Evolutionary conservation across 805 yeast species (phyloP).

Genomic region (Nakazawaea laoshanensis): DNA sequence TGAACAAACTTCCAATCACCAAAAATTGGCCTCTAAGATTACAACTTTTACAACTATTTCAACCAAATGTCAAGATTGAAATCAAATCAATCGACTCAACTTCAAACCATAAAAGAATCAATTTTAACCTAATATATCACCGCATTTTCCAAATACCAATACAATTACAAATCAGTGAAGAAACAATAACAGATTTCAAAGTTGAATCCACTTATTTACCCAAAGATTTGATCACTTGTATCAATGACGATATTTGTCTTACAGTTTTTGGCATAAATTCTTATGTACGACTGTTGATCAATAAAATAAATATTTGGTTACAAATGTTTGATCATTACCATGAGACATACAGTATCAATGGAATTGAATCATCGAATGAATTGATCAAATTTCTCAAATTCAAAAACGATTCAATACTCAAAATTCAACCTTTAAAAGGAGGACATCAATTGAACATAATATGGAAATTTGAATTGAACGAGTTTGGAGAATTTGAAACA

Average conservation of each 20-base stretch:
- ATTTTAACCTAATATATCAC: slow-evolving; percentile 12
- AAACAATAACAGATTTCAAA: slow-evolving; percentile 11
- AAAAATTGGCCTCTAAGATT: slow-evolving; percentile 18
- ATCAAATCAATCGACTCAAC: slow-evolving; percentile 1
- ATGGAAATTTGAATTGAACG: slow-evolving; percentile 8
- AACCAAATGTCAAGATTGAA: slow-evolving; percentile 18
- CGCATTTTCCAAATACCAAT: no score
- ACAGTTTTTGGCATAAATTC: slow-evolving; percentile 18
- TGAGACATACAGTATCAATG: slow-evolving; percentile 13
- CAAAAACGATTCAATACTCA: slow-evolving; percentile 6
- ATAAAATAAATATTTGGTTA: slow-evolving; percentile 15
- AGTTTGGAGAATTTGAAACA: slow-evolving; percentile 8
- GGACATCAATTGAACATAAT: slow-evolving; percentile 2
- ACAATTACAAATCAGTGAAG: slow-evolving; percentile 10
- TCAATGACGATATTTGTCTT: slow-evolving; percentile 15
- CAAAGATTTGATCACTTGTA: slow-evolving; percentile 10
- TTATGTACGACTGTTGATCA: slow-evolving; percentile 14
- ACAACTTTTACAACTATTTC: slow-evolving; percentile 16
- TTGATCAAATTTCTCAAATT: slow-evolving; percentile 8
- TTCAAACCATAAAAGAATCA: slow-evolving; percentile 4
- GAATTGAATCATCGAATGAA: slow-evolving; percentile 3
- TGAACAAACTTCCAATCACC: slow-evolving; percentile 19
- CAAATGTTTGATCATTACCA: slow-evolving; percentile 13
- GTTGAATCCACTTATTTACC: slow-evolving; percentile 13
- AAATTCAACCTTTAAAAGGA: not conserved